Conservation (phyloP, 768 basidiomycete genomes). For the Mycena pura region DNA sequence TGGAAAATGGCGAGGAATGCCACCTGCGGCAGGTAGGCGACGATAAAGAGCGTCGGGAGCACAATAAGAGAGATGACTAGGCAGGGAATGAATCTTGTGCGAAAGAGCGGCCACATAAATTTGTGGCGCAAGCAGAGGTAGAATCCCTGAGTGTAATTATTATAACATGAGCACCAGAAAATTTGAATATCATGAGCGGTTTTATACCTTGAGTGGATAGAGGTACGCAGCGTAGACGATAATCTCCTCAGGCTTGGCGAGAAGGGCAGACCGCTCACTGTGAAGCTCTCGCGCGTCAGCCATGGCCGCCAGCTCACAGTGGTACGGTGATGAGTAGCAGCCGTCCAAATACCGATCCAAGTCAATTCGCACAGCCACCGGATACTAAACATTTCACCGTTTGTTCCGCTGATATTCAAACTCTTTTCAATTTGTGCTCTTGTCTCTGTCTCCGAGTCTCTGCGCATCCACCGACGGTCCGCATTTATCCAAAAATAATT, state of each 20-base stretch:
- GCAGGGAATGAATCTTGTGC: slow-evolving; percentile 21
- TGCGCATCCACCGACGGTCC: no score
- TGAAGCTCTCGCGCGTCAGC: not conserved
- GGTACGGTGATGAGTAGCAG: slow-evolving; percentile 12
- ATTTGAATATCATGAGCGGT: not conserved
- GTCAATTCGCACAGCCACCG: no score
- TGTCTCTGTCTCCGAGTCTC: no score
- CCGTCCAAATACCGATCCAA: no score
- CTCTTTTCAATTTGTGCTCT: no score
- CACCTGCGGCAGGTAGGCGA: slow-evolving; percentile 61
- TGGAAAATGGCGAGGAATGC: slow-evolving; percentile 57
- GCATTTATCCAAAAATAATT: no score
- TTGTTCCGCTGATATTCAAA: no score
- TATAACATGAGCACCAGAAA: not conserved
- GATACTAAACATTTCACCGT: no score
- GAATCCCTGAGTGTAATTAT: slow-evolving; percentile 8
- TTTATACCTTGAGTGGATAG: slow-evolving; percentile 20
- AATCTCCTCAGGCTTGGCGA: slow-evolving; percentile 16
- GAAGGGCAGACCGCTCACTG: slow-evolving; percentile 12
- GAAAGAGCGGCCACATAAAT: slow-evolving; percentile 23
- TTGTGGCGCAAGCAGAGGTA: slow-evolving; percentile 22
- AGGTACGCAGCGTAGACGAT: slow-evolving; percentile 17
- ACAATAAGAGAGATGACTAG: slow-evolving; percentile 32
- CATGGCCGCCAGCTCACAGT: slow-evolving; percentile 14
- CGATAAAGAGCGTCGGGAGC: slow-evolving; percentile 43